These are phyloP conservation scores for Diaporthe capsici DNA, from an alignment of 2,329 filamentous ascomycete genomes.

Conservation along the genomic window DNA sequence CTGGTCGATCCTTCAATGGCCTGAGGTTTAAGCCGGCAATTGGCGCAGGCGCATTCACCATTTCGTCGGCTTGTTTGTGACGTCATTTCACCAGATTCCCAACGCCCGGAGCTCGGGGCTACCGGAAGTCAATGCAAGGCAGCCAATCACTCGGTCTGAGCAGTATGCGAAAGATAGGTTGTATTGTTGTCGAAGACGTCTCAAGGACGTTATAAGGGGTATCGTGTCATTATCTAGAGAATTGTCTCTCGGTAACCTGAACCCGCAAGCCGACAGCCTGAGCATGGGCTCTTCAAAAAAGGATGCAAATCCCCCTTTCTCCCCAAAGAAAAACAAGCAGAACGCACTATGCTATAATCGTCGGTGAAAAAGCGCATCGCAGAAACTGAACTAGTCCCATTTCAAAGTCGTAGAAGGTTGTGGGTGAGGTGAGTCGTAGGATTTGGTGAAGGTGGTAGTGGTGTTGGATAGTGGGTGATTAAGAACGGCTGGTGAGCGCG, in stretches of 20 bases:
- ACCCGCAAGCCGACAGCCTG: constrained; percentile 23
- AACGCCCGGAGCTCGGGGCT: background rate
- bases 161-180: constrained; percentile 2
- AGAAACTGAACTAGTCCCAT: background rate
- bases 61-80: background rate
- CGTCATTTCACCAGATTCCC: background rate
- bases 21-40: background rate
- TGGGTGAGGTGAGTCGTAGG: background rate
- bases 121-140: constrained; percentile 8
- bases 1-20: background rate
- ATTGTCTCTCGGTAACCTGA: constrained; percentile 33
- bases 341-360: constrained; percentile 35
- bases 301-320: constrained; percentile 4
- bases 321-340: constrained; percentile 17
- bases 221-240: constrained; percentile 42
- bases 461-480: background rate
- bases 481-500: background rate
- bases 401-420: constrained; percentile 19
- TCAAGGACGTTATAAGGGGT: constrained; percentile 38
- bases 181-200: constrained; percentile 21
- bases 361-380: constrained; percentile 28
- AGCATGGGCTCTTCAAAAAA: constrained; percentile 4
- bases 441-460: background rate
- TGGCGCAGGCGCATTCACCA: constrained; percentile 14
- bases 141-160: background rate